phyloP scores from a whole-genome alignment of 768 basidiomycete species.

The Termitomyces sp. region DNA sequence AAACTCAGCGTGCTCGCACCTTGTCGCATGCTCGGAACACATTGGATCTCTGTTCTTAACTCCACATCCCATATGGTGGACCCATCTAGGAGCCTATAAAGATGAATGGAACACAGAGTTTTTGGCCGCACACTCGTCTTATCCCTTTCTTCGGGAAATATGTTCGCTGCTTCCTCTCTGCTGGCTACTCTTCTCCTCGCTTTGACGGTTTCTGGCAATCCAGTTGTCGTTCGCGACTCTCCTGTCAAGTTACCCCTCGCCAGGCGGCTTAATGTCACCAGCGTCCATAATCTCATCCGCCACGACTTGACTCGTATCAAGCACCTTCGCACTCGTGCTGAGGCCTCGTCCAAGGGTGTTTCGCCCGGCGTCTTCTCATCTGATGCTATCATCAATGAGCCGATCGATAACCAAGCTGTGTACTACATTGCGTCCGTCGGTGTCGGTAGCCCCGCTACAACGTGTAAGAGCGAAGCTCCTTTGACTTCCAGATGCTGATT shows the following conservation, averaged over 20 bases:
- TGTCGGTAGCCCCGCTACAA: conserved; percentile 50
- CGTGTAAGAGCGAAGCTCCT: conserved; percentile 27
- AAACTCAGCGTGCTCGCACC: neutral
- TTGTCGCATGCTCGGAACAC: neutral
- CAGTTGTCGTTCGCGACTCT: conserved; percentile 34
- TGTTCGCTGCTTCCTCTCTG: conserved; percentile 33
- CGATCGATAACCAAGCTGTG: conserved; percentile 29
- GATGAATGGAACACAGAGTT: neutral
- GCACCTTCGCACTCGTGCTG: conserved; percentile 32
- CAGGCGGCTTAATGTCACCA: conserved; percentile 46
- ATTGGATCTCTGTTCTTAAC: too few relatives aligned
- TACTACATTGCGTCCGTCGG: conserved; percentile 42
- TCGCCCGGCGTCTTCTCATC: conserved; percentile 16
- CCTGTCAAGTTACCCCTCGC: conserved; percentile 45
- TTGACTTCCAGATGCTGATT: neutral
- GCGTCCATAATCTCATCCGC: conserved; percentile 40
- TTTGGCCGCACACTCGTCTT: neutral
- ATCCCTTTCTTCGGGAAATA: conserved; percentile 12
- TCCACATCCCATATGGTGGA: neutral
- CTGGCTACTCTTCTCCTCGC: conserved; percentile 42
- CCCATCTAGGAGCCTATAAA: conserved; percentile 10
- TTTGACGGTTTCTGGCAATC: conserved; percentile 40
- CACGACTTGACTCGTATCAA: conserved; percentile 47
- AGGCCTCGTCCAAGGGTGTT: conserved; percentile 24
- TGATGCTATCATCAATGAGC: conserved; percentile 33